These are phyloP conservation scores for Podaxis sp. DNA, from an alignment of 768 basidiomycete species.

Conservation along the genomic window DNA sequence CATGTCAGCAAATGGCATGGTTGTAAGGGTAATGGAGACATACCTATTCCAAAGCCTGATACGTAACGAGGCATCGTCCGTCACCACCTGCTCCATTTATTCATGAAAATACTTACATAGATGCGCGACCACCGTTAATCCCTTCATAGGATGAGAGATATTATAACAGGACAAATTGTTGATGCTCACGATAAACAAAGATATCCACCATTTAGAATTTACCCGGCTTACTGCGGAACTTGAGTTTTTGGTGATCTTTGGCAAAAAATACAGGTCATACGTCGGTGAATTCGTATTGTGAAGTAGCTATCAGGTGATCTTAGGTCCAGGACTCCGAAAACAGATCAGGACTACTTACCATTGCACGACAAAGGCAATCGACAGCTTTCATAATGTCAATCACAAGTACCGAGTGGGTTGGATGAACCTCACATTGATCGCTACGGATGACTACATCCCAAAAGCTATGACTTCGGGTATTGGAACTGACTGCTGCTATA, in stretches of 20 bases:
- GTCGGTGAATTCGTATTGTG: slow-evolving; percentile 31
- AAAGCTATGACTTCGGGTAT: neutral
- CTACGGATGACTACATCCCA: slow-evolving; percentile 28
- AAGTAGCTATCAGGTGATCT: slow-evolving; percentile 28
- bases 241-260: neutral
- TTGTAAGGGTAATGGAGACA: neutral
- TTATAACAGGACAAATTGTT: no score
- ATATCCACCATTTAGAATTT: slow-evolving; percentile 29
- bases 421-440: slow-evolving; percentile 28
- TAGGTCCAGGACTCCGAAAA: neutral
- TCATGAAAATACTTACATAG: slow-evolving; percentile 27
- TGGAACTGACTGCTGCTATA: neutral
- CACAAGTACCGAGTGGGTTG: neutral
- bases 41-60: slow-evolving; percentile 38
- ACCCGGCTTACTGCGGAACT: neutral
- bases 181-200: slow-evolving; percentile 22
- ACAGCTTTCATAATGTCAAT: slow-evolving; percentile 22
- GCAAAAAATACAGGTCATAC: slow-evolving; percentile 21
- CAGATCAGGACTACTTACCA: slow-evolving; percentile 22
- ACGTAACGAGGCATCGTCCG: neutral
- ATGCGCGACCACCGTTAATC: slow-evolving; percentile 33
- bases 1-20: neutral
- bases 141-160: slow-evolving; percentile 5
- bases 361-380: slow-evolving; percentile 39
- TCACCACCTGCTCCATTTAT: neutral